Evolutionary conservation across 345 rosid species (phyloP), one percentile per base, ranked within the genome.

Genomic region (Ceriops decandra): DNA sequence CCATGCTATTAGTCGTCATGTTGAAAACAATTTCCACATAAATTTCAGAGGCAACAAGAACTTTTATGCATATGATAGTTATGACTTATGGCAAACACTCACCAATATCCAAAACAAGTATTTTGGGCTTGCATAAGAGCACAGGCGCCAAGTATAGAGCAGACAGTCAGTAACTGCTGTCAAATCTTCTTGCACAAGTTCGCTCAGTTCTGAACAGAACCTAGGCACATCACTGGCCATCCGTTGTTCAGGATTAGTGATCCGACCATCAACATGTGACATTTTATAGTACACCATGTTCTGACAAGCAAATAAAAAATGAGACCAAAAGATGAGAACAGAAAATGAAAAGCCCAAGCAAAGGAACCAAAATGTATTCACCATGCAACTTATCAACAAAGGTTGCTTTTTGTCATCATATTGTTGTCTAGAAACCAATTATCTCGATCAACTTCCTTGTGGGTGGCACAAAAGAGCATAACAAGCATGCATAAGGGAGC

Each of bases 71-170:
- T 42, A 42, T 13, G 5, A 56, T 56, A 3, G 59, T 9, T 21
- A 56, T 24, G 27, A 65, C 16, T 21, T 21, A 56, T 56, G 27
- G 60, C 8, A 57, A 69, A 72, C 68, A 78, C 38, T 78, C 85
- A 95, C 97, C 98, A 90, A 68, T 73, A 95, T 95, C 96, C 96
- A 90, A 67, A 95, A 79, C 57, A 95, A 76, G 76, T 95, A 95
- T 84, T 90, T 92, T 31, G 98, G 99, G 80, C 99, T 92, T 52
- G 98, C 87, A 79, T 92, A 95, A 71, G 99, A 92, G 74, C 98
- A 90, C 5, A 95, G 82, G 63, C 96, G 88, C 98, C 98, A 95
- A 36, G 98, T 87, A 75, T 95, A 95, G 61, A 95, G 83, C 46
- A 95, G 74, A 51, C 91, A 87, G 74, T 95, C 99, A 10, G 88